Percentiles rank a stretch among this genome's conserved stretches.
phyloP scores from a whole-genome alignment of 2,329 filamentous ascomycete species.

The Bipolaris victoriae region DNA sequence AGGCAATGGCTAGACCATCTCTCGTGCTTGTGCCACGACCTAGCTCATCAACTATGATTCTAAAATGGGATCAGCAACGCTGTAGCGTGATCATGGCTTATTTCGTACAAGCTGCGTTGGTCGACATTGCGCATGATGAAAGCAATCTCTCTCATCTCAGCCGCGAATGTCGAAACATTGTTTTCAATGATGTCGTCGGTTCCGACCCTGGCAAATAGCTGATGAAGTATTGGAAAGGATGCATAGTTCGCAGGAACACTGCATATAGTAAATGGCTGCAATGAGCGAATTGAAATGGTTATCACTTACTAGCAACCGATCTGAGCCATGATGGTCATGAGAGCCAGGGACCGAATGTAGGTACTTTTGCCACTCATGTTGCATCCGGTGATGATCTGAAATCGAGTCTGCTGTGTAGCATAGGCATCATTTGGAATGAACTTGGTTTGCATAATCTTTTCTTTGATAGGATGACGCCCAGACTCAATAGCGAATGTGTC shows the following conservation, averaged over 20 bases:
- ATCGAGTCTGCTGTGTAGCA: constrained; percentile 77
- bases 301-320: constrained; percentile 73
- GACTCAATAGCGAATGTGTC: constrained; percentile 73
- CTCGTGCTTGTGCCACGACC: constrained; percentile 87
- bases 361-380: constrained; percentile 98
- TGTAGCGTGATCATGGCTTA: neutral
- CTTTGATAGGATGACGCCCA: constrained; percentile 78
- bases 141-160: constrained; percentile 95
- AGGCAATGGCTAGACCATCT: constrained; percentile 86
- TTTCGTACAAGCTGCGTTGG: constrained; percentile 65
- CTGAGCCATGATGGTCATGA: constrained; percentile 92
- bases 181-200: constrained; percentile 87
- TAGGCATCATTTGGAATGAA: constrained; percentile 93
- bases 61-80: constrained; percentile 9
- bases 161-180: constrained; percentile 90
- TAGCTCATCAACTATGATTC: constrained; percentile 85
- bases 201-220: constrained; percentile 86
- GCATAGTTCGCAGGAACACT: constrained; percentile 82
- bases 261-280: constrained; percentile 10
- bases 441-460: constrained; percentile 70
- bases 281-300: neutral
- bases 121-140: constrained; percentile 89
- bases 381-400: constrained; percentile 92
- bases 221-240: constrained; percentile 77
- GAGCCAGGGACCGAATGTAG: constrained; percentile 83